Percentiles rank a stretch among this genome's conserved stretches.
These are phyloP conservation scores for Megacollybia platyphylla DNA, from an alignment of 1,284 basidiomycete species.

Conservation along the genomic window DNA sequence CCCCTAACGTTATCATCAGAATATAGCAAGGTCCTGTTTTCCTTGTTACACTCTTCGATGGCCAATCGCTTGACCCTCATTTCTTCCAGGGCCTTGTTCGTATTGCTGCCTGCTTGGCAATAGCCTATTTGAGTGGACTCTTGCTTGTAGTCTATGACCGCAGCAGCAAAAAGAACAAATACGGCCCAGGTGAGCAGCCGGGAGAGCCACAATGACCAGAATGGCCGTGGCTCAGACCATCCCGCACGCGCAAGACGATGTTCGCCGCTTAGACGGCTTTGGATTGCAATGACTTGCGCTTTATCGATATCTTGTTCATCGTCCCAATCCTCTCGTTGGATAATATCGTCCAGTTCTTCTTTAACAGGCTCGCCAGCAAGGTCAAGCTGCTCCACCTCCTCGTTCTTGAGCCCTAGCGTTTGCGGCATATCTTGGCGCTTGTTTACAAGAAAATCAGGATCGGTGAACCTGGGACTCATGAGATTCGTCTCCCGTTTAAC, in stretches of 20 bases:
- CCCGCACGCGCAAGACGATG: constrained; percentile 2
- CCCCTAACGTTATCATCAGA: constrained; percentile 18
- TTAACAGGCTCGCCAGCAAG: not conserved
- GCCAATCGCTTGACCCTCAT: constrained; percentile 30
- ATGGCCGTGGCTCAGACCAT: constrained; percentile 7
- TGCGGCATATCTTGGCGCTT: not conserved
- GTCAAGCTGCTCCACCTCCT: not conserved
- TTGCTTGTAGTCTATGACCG: constrained; percentile 41
- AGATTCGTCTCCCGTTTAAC: constrained; percentile 13
- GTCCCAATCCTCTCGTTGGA: constrained; percentile 11
- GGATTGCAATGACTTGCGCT: constrained; percentile 17
- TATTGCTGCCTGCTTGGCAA: constrained; percentile 58
- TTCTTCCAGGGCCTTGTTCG: constrained; percentile 48
- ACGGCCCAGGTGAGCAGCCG: constrained; percentile 25
- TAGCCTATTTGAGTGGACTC: constrained; percentile 71
- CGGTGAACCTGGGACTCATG: constrained; percentile 7
- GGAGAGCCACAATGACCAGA: constrained; percentile 15
- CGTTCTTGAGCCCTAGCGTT: not conserved
- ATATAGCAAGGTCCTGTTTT: constrained; percentile 34
- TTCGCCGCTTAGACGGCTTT: constrained; percentile 17
- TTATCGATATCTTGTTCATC: constrained; percentile 11
- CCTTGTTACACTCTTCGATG: constrained; percentile 45
- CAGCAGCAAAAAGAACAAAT: constrained; percentile 18
- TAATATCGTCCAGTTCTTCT: constrained; percentile 11
- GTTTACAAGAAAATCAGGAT: not conserved